Base-by-base conservation (phyloP, 2,329 filamentous ascomycete genomes). In the Nakataea oryzae region DNA sequence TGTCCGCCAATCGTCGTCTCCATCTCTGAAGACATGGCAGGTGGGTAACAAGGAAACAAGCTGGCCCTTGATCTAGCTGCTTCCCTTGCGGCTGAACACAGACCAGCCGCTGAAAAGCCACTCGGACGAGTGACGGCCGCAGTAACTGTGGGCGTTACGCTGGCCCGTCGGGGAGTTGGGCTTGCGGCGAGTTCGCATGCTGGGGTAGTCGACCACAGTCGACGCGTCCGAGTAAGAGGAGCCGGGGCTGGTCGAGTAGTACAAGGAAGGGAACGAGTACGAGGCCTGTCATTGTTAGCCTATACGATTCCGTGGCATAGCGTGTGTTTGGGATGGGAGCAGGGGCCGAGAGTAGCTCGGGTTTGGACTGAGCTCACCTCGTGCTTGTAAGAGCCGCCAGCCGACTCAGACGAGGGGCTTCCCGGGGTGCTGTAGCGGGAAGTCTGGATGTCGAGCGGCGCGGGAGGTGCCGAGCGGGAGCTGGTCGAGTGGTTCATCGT, bases 81-180 rank as follows among this genome's bases (percentile, higher is more conserved):
- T 50, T 24, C 58, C 58, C 54, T 61, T 61, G 13, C 54, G 50
- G 11, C 56, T 14, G 29, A 61, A 55, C 50, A 58, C 30, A 29
- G 64, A 30, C 67, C 67, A 69, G 60, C 67, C 67, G 61, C 65
- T 66, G 29, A 69, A 69, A 2, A 69, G 66, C 67, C 67, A 69
- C 60, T 68, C 64, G 50, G 66, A 66, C 55, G 64, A 65, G 64
- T 69, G 67, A 21, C 67, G 66, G 58, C 67, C 67, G 17, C 67
- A 69, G 24, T 66, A 66, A 4, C 66, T 67, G 64, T 69, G 64
- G 63, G 67, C 67, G 58, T 69, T 69, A 65, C 66, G 64, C 17
- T 67, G 67, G 65, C 66, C 54, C 34, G 58, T 60, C 32, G 61
- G 61, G 7, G 59, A 57, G 21, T n/a, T 30, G 7, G 59, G 59